phyloP scores from a whole-genome alignment of 164 flowering plant species.

The Chloranthus sessilifolius region DNA sequence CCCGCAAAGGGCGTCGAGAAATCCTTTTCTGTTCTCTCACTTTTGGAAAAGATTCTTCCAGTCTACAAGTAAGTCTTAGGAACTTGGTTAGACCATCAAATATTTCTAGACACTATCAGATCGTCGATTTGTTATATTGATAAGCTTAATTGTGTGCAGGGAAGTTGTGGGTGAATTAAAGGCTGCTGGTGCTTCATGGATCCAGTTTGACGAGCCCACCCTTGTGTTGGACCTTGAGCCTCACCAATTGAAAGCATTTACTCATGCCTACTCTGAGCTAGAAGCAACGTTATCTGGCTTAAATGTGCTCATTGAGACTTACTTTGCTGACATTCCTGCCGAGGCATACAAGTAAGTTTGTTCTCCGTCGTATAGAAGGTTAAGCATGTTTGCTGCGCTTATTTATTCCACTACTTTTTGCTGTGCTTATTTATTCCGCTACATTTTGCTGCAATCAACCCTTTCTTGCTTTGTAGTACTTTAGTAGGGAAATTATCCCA shows the following conservation, averaged over 20 bases:
- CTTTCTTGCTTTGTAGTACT: too few relatives aligned
- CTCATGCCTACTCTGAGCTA: conserved; percentile 48
- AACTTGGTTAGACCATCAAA: not conserved
- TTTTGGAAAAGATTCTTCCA: conserved; percentile 62
- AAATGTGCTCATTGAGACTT: conserved; percentile 51
- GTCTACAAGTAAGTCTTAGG: conserved; percentile 55
- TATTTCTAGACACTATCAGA: not conserved
- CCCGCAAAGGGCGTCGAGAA: conserved; percentile 84
- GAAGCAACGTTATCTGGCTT: conserved; percentile 50
- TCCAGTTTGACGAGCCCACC: conserved; percentile 72
- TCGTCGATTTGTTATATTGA: not conserved
- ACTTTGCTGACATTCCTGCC: conserved; percentile 64
- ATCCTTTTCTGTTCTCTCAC: conserved; percentile 59
- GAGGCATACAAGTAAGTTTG: conserved; percentile 35
- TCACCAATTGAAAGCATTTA: conserved; percentile 52
- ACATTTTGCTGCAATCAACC: too few relatives aligned
- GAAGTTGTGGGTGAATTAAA: conserved; percentile 58
- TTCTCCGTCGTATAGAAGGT: not conserved
- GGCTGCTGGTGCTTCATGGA: conserved; percentile 69
- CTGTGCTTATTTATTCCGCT: too few relatives aligned
- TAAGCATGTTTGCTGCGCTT: too few relatives aligned
- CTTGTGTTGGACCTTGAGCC: conserved; percentile 51
- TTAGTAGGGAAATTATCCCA: too few relatives aligned
- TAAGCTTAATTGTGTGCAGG: conserved; percentile 24
- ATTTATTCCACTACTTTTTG: too few relatives aligned